Conservation (phyloP, 768 basidiomycete genomes). For the Suillus subluteus region DNA sequence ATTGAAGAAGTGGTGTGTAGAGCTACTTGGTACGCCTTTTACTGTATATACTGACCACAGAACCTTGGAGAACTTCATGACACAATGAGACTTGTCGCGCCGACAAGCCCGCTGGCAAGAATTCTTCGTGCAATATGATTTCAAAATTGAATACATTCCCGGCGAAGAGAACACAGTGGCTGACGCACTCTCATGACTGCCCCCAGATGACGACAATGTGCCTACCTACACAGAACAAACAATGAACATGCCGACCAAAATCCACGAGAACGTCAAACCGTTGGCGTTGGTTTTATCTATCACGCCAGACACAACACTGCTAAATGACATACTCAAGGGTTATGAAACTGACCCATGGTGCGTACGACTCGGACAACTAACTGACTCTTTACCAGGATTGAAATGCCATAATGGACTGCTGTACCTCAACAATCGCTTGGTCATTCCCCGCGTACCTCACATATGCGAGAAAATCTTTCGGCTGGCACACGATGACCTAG, state of each 20-base stretch:
- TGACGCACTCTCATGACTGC: no score
- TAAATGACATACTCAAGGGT: not conserved
- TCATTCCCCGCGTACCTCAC: conserved; percentile 18
- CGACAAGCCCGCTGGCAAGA: no score
- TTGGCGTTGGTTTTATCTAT: not conserved
- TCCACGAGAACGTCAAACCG: no score
- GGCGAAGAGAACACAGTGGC: no score
- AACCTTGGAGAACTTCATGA: no score
- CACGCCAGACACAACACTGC: not conserved
- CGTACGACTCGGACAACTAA: not conserved
- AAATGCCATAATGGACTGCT: conserved; percentile 18
- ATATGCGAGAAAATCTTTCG: conserved; percentile 16
- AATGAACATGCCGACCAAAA: no score
- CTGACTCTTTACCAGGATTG: not conserved
- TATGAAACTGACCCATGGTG: not conserved
- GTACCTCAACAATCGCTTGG: conserved; percentile 26
- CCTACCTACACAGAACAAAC: fast-evolving
- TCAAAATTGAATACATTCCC: no score
- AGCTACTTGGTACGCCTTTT: no score
- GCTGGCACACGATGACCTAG: not conserved
- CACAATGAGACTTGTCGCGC: no score
- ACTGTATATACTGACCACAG: no score
- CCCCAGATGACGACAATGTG: fast-evolving
- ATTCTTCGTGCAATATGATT: no score
- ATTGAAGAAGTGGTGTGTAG: no score